Evolutionary conservation across 148 eudicot species (phyloP).

Genomic region (Nepenthes mirabilis): DNA sequence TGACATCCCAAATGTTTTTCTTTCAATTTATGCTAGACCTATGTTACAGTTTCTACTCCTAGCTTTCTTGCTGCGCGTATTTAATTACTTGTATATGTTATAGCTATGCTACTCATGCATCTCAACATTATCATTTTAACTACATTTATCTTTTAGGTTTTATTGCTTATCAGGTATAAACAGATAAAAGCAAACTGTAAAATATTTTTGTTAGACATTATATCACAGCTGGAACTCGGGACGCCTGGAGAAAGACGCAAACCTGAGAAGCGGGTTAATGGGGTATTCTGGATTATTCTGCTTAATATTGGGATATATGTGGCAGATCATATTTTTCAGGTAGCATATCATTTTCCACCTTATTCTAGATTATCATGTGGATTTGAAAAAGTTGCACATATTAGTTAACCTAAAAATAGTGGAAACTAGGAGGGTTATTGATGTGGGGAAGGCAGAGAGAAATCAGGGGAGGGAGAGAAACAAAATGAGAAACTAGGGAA

Average conservation of each 20-base stretch:
- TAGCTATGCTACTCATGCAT: too few relatives aligned
- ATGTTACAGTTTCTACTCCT: too few relatives aligned
- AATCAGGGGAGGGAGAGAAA: too few relatives aligned
- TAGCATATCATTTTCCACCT: slow-evolving; percentile 10
- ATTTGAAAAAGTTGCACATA: not conserved
- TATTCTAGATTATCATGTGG: not conserved
- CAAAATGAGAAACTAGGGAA: too few relatives aligned
- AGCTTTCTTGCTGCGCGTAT: too few relatives aligned
- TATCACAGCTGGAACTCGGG: slow-evolving; percentile 76
- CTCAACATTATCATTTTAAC: not conserved
- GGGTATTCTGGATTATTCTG: slow-evolving; percentile 87
- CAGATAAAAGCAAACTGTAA: not conserved
- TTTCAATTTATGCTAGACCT: too few relatives aligned
- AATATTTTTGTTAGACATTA: slow-evolving; percentile 47
- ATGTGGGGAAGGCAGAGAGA: too few relatives aligned
- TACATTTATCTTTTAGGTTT: not conserved
- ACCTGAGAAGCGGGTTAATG: slow-evolving; percentile 72
- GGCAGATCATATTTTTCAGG: slow-evolving; percentile 90
- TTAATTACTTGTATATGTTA: too few relatives aligned
- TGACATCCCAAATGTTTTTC: too few relatives aligned
- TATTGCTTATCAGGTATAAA: too few relatives aligned
- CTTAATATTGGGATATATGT: slow-evolving; percentile 74
- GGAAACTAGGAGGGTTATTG: not conserved
- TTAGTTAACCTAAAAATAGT: not conserved
- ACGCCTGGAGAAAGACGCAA: slow-evolving; percentile 39